A percentile compares a stretch with the other conserved stretches of the same genome.
Conservation (phyloP, 257 asterid species). For the Salvia miltiorrhiza region DNA sequence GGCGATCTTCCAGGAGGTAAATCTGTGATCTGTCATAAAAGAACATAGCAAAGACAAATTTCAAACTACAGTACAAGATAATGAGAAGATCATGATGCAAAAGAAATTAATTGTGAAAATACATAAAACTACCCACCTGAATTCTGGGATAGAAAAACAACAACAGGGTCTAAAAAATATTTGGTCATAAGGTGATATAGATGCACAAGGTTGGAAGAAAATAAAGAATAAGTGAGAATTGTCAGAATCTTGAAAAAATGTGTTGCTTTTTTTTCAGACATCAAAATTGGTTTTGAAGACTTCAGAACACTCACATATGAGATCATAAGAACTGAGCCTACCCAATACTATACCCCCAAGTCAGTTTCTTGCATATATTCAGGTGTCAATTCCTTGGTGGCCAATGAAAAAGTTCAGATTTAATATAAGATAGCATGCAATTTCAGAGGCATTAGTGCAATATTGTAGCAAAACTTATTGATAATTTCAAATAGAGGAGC, state of each 20-base stretch:
- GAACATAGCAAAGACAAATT: not conserved
- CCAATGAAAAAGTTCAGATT: not conserved
- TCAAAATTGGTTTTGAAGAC: not conserved
- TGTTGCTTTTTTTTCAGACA: not conserved
- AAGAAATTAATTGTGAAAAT: no score
- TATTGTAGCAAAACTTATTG: not conserved
- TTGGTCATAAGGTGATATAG: no score
- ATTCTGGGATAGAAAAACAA: not conserved
- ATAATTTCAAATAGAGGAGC: slow-evolving; percentile 9
- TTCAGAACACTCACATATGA: not conserved
- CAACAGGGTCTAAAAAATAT: not conserved
- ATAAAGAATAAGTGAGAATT: no score
- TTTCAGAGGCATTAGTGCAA: slow-evolving; percentile 2
- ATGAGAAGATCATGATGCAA: not conserved
- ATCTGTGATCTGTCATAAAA: slow-evolving; percentile 70
- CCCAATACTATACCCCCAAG: not conserved
- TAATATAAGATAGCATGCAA: not conserved
- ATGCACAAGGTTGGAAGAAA: no score
- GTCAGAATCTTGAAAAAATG: not conserved
- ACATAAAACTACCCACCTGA: no score
- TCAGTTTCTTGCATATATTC: not conserved
- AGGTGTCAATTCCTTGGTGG: not conserved
- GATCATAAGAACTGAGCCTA: not conserved
- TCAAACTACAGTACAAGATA: not conserved
- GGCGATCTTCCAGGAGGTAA: slow-evolving; percentile 94